Evolutionary conservation across 2,329 filamentous ascomycete genomes (phyloP), one percentile per base, ranked within the genome.

Genomic region (Eurotiales sp.): DNA sequence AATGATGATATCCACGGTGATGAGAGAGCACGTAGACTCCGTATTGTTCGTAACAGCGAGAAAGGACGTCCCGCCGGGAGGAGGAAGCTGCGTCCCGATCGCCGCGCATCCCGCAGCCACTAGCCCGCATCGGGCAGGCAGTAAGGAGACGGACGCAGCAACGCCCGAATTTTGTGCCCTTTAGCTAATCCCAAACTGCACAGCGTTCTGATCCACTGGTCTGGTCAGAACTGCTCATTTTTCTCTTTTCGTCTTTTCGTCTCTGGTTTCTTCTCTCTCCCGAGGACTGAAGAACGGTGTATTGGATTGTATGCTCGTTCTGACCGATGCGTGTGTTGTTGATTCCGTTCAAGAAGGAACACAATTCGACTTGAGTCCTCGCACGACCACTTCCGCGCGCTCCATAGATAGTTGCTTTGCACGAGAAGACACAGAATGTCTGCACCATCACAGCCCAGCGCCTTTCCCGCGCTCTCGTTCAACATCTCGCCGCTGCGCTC

Each of bases 401-500:
- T n/a, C n/a, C n/a, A n/a, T n/a, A 45, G 12, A 21, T 27, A 43
- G 10, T 25, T 8, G 4, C 23, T 25, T 19, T 30, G 22, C 41
- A 19, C 29, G 34, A 17, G 7, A 29, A 30, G 12, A 32, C 22
- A 27, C 12, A 21, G 39, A 4, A 53, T 53, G 51, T 47, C 51
- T 15, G 30, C 43, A 4, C 46, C 46, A 21, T 37, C 49, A 7
- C 49, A 70, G 43, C 66, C 69, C 1, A 70, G 74, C 68, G 65
- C 77, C 65, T 59, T 78, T 11, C 74, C 76, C 65, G 65, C 78
- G 64, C 59, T 78, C 61, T 76, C 80, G 52, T 85, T 95, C 71
- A 91, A 85, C 71, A 82, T 86, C 27, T 70, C 79, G 55, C 84
- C 89, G 59, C 79, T 90, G 61, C 86, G 89, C 58, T 88, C 88